phyloP scores from a whole-genome alignment of 768 basidiomycete genomes.

The Flagelloscypha sp. region DNA sequence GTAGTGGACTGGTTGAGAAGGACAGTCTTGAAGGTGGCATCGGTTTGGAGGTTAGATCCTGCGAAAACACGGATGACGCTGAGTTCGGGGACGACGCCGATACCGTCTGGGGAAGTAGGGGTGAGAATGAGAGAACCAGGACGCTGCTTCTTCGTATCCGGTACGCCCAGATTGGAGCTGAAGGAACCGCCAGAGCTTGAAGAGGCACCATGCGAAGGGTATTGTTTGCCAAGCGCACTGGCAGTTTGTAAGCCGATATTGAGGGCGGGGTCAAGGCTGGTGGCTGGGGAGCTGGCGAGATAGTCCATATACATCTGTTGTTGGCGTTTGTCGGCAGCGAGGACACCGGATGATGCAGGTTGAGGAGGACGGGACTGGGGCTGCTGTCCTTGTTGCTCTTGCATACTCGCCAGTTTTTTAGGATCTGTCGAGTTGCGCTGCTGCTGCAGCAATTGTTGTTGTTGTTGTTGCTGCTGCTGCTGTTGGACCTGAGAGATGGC shows the following conservation, averaged over 20 bases:
- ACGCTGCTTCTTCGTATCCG: constrained; percentile 49
- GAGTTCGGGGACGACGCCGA: constrained; percentile 67
- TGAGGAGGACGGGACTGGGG: constrained; percentile 24
- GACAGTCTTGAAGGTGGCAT: constrained; percentile 98
- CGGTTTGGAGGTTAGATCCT: constrained; percentile 81
- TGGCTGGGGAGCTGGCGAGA: constrained; percentile 77
- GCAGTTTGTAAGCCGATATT: constrained; percentile 73
- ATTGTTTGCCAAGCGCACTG: constrained; percentile 54
- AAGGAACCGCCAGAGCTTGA: constrained; percentile 32
- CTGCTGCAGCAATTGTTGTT: constrained; percentile 13
- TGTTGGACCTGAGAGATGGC: constrained; percentile 19
- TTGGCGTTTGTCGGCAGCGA: constrained; percentile 80
- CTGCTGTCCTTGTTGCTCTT: constrained; percentile 19
- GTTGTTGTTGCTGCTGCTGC: constrained; percentile 15
- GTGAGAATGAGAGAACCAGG: constrained; percentile 75
- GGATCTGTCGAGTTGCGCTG: constrained; percentile 21
- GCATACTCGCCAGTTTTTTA: constrained; percentile 15
- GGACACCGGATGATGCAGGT: constrained; percentile 38
- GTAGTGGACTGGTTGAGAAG: constrained; percentile 83
- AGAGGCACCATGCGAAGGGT: constrained; percentile 25
- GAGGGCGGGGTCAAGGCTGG: constrained; percentile 69
- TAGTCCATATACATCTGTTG: constrained; percentile 85
- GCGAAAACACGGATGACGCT: constrained; percentile 96
- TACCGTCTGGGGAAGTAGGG: constrained; percentile 49
- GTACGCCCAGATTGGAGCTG: constrained; percentile 42